These are phyloP conservation scores for Tetracentron sinense DNA, from an alignment of 164 flowering plant species.

Conservation along the genomic window DNA sequence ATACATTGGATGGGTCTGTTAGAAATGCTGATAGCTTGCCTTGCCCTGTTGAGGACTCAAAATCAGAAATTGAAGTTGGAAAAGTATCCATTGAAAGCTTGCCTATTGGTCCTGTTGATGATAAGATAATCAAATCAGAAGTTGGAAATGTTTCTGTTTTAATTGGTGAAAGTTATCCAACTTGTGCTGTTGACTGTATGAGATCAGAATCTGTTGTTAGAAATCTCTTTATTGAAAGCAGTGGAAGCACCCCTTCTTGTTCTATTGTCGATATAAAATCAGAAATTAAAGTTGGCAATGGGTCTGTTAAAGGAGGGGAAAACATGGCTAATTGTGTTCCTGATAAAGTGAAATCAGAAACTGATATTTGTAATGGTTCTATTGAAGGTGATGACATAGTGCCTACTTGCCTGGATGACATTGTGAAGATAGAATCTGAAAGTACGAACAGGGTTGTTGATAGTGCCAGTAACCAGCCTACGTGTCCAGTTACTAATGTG, in stretches of 20 bases:
- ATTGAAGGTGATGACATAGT: background rate
- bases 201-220: slow-evolving; percentile 3
- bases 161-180: background rate
- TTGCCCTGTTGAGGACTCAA: background rate
- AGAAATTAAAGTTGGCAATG: slow-evolving; percentile 10
- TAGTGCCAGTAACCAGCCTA: background rate
- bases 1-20: background rate
- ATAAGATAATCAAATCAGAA: background rate
- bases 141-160: slow-evolving; percentile 3
- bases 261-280: background rate
- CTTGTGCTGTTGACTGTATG: background rate
- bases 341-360: slow-evolving; percentile 6
- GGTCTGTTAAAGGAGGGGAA: slow-evolving; percentile 10
- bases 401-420: slow-evolving; percentile 6
- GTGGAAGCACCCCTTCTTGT: background rate
- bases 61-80: slow-evolving; percentile 11
- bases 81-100: slow-evolving; percentile 5
- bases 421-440: slow-evolving; percentile 8
- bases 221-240: slow-evolving; percentile 5
- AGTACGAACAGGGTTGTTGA: background rate
- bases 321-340: background rate
- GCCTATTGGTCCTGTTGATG: slow-evolving; percentile 8
- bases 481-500: slow-evolving; percentile 12
- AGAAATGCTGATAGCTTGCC: slow-evolving; percentile 1
- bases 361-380: slow-evolving; percentile 1